Evolutionary conservation across 176 grass and related monocot genomes (phyloP), one percentile per base, ranked within the genome.

Genomic region (Hordeum marinum): DNA sequence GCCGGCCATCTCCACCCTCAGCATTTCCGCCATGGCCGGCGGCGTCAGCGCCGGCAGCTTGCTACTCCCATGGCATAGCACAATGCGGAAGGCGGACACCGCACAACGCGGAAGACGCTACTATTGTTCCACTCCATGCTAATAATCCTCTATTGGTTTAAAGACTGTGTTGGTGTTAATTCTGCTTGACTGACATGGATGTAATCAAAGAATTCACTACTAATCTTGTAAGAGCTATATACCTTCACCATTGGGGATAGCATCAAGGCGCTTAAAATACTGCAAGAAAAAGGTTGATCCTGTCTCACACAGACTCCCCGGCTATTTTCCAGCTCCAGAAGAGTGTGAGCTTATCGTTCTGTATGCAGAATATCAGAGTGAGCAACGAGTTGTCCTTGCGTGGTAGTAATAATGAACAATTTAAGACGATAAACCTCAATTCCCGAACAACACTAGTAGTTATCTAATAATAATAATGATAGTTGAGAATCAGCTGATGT

Each of bases 21-120:
- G 91, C 74, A 88, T 82, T 82, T 21, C 68, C 14, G 43, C 4
- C 31, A 83, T 34, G 72, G 43, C 85, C 10, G 72, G 29, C 60
- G 82, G 15, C 70, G 54, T 34, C 21, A 3, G 7, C 48, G n/a
- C n/a, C n/a, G n/a, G n/a, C n/a, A n/a, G n/a, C n/a, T n/a, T n/a
- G n/a, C n/a, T n/a, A n/a, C n/a, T n/a, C n/a, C n/a, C n/a, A n/a
- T n/a, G n/a, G n/a, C n/a, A n/a, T n/a, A n/a, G n/a, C n/a, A n/a
- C n/a, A n/a, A n/a, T n/a, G n/a, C n/a, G n/a, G n/a, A n/a, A n/a
- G n/a, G n/a, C n/a, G n/a, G n/a, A n/a, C n/a, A n/a, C n/a, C n/a
- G n/a, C n/a, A n/a, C n/a, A n/a, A n/a, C n/a, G n/a, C n/a, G n/a
- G 48, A 18, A 52, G 14, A 17, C 31, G 8, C 42, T 34, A 41